Evolutionary conservation across 208 protist genomes (phyloP).

Genomic region (Wallacemonas sp.): DNA sequence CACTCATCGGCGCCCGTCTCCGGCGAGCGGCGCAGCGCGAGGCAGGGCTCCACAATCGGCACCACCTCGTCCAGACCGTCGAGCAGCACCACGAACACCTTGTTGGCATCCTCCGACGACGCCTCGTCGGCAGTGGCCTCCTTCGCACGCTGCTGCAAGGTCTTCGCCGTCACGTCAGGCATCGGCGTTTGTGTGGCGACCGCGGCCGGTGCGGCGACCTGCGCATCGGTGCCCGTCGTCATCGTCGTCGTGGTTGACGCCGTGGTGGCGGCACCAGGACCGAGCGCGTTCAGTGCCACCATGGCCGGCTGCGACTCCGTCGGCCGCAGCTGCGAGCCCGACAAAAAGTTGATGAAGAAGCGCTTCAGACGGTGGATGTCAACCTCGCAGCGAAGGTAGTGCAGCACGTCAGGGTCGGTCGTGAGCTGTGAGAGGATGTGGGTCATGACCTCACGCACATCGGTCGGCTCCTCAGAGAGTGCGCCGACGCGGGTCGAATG

Average conservation of each 20-base stretch:
- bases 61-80: constrained; percentile 64
- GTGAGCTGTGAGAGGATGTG: constrained; percentile 67
- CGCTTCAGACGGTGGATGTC: constrained; percentile 52
- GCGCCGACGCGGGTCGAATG: constrained; percentile 45
- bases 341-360: constrained; percentile 53
- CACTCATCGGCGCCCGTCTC: constrained; percentile 39
- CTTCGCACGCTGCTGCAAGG: neutral
- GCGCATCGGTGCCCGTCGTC: neutral
- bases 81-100: constrained; percentile 53
- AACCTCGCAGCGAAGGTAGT: constrained; percentile 58
- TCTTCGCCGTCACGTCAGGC: constrained; percentile 10
- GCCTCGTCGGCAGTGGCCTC: neutral
- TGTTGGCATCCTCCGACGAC: constrained; percentile 3
- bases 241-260: neutral
- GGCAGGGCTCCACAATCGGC: constrained; percentile 47
- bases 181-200: neutral
- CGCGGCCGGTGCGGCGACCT: constrained; percentile 5
- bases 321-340: constrained; percentile 19
- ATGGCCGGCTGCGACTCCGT: constrained; percentile 8
- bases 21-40: constrained; percentile 34
- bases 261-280: neutral
- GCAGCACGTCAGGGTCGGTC: constrained; percentile 50
- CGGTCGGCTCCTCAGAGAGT: constrained; percentile 61
- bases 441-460: constrained; percentile 63
- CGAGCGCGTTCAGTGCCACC: constrained; percentile 1